Evolutionary conservation across 176 grass and related monocot species (phyloP), one percentile per base, ranked within the genome.

Genomic region (Eleusine indica): DNA sequence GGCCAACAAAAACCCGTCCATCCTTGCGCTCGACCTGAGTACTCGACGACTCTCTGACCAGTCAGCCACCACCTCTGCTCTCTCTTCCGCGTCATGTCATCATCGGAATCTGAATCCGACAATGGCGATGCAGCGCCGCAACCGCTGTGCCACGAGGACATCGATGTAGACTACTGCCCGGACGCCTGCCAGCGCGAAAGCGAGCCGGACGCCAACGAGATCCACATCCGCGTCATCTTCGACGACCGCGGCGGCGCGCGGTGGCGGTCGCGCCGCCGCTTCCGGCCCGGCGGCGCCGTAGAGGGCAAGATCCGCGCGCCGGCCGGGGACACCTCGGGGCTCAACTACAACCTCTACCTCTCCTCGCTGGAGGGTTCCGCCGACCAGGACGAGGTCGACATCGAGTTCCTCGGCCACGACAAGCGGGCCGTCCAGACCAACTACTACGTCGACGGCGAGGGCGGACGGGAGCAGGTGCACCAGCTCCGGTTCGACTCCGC

Each of bases 331-430:
- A 89, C 91, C 8, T 68, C 76, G 14, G 86, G 91, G 1, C 83
- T 96, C 66, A 96, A 96, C 87, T 93, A 88, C 83, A 96, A 96
- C 73, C 82, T 93, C 73, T 93, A 96, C 84, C 88, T 93, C 40
- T 96, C 94, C 40, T 91, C 94, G 22, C 77, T 93, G 38, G 91
- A 96, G 64, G 73, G 91, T 15, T 79, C 73, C 83, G 7, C 28
- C 4, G 86, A 86, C 65, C 66, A 74, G 86, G 94, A 96, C 87
- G 91, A 96, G 86, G 91, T 96, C 81, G 88, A 96, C 81, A 93
- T 96, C 64, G 91, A 93, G 88, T 91, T 96, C 77, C 84, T 96
- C 49, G 88, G 94, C 84, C 56, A 71, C 73, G 81, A 93, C 74
- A 93, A 93, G 75, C 19, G 85, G 44, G 82, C 84, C 35, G 81